These are phyloP conservation scores for Simplicillium aogashimaense DNA, from an alignment of 2,329 filamentous ascomycete genomes.

Conservation along the genomic window DNA sequence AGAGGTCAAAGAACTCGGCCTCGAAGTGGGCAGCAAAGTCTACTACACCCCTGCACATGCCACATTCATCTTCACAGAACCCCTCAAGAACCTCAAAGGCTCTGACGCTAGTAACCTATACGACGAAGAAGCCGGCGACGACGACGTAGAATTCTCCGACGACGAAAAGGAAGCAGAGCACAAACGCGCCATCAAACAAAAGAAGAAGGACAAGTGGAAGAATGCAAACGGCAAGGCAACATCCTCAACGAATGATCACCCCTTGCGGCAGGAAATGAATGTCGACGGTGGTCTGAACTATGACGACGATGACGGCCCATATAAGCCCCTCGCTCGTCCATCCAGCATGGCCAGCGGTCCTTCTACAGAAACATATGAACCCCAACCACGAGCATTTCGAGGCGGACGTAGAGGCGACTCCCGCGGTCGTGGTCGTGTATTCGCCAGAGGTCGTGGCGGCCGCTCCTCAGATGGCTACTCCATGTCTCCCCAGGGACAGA, in stretches of 20 bases:
- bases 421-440: constrained; percentile 25
- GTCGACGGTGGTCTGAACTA: constrained; percentile 48
- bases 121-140: constrained; percentile 78
- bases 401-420: constrained; percentile 34
- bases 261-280: constrained; percentile 27
- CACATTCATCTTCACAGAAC: constrained; percentile 77
- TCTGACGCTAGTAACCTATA: constrained; percentile 92
- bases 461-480: constrained; percentile 33
- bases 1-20: constrained; percentile 56
- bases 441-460: constrained; percentile 23
- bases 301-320: constrained; percentile 59
- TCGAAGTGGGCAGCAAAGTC: constrained; percentile 60
- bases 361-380: constrained; percentile 23
- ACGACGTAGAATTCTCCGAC: constrained; percentile 92
- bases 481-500: constrained; percentile 22
- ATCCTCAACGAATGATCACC: constrained; percentile 26
- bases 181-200: constrained; percentile 59
- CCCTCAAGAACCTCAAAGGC: constrained; percentile 69
- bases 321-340: constrained; percentile 62
- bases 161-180: constrained; percentile 88
- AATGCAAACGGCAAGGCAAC: constrained; percentile 25
- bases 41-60: constrained; percentile 76
- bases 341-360: constrained; percentile 47
- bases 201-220: constrained; percentile 42
- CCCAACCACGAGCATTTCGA: constrained; percentile 18